Evolutionary conservation across 768 basidiomycete genomes (phyloP).

Genomic region (Cystobasidiopsis lactophilus): DNA sequence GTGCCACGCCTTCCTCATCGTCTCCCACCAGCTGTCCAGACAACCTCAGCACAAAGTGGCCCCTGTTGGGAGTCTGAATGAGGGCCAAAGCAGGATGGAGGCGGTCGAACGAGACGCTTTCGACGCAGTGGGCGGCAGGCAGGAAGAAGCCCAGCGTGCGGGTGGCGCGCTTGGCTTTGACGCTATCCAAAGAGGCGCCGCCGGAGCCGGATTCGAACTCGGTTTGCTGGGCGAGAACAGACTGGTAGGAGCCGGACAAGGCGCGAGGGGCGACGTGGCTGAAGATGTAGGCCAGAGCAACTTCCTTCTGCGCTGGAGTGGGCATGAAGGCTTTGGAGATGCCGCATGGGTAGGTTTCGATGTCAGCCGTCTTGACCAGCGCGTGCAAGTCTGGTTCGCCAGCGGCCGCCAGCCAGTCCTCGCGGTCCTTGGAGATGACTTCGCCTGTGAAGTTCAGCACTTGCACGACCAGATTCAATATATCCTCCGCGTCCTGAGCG

Average conservation of each 20-base stretch:
- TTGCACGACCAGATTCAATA: too few species aligned
- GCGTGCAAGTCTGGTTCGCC: too few species aligned
- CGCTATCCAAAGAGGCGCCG: not conserved
- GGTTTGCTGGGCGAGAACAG: not conserved
- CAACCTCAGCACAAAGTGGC: not conserved
- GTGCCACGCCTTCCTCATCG: not conserved
- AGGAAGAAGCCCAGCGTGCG: not conserved
- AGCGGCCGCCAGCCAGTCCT: too few species aligned
- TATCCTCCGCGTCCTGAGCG: too few species aligned
- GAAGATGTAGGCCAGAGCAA: slow-evolving; percentile 1
- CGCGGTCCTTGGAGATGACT: too few species aligned
- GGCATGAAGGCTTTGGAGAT: too few species aligned
- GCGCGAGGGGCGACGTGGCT: not conserved
- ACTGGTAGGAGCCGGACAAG: not conserved
- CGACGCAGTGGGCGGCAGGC: not conserved
- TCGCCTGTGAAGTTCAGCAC: too few species aligned
- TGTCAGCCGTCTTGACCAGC: too few species aligned
- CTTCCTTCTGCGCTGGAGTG: not conserved
- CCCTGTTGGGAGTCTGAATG: not conserved
- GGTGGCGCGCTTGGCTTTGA: not conserved
- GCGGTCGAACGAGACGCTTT: not conserved
- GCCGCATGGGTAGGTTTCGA: too few species aligned
- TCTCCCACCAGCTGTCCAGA: not conserved
- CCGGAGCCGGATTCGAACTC: not conserved
- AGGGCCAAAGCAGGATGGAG: not conserved